Percentiles rank a stretch among this genome's conserved stretches.
phyloP scores from a whole-genome alignment of 2,329 filamentous ascomycete genomes.

The Aspergillus transmontanensis region DNA sequence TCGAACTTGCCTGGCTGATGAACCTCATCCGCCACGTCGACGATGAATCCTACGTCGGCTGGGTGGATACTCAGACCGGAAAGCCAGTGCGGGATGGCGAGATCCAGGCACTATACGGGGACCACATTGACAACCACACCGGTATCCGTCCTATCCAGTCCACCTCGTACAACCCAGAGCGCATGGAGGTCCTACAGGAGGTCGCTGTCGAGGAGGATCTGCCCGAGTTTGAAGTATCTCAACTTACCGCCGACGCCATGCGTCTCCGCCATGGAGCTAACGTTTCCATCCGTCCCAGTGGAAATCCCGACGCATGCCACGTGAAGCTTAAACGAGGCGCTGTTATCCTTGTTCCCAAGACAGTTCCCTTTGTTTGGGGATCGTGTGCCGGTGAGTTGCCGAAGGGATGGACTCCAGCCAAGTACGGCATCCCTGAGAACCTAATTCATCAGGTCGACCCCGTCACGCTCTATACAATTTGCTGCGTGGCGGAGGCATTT shows the following conservation, averaged over 20 bases:
- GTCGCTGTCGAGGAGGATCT: too few relatives aligned
- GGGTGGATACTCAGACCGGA: slow-evolving; percentile 90
- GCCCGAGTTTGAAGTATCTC: too few relatives aligned
- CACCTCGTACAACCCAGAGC: too few relatives aligned
- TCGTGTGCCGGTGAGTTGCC: slow-evolving; percentile 95
- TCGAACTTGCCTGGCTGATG: slow-evolving; percentile 99
- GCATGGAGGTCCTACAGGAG: too few relatives aligned
- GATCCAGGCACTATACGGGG: slow-evolving; percentile 64
- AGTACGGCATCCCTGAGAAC: slow-evolving; percentile 94
- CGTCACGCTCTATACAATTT: slow-evolving; percentile 91
- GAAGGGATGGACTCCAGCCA: slow-evolving; percentile 94
- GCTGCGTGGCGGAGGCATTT: slow-evolving; percentile 93
- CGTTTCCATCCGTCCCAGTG: too few relatives aligned
- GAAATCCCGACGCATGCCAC: slow-evolving; percentile 47
- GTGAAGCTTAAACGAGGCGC: slow-evolving; percentile 95
- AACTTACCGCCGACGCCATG: too few relatives aligned
- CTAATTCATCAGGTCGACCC: slow-evolving; percentile 98
- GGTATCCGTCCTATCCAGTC: too few relatives aligned
- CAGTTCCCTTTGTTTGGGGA: slow-evolving; percentile 87
- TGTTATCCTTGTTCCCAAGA: slow-evolving; percentile 93
- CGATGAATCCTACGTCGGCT: slow-evolving; percentile 91
- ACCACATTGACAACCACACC: too few relatives aligned
- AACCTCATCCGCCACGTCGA: slow-evolving; percentile 99
- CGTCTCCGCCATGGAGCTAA: too few relatives aligned
- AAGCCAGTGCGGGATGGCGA: slow-evolving; percentile 98